Evolutionary conservation across 2,329 filamentous ascomycete species (phyloP), one percentile per base, ranked within the genome.

Genomic region (Endocalyx cinctus): DNA sequence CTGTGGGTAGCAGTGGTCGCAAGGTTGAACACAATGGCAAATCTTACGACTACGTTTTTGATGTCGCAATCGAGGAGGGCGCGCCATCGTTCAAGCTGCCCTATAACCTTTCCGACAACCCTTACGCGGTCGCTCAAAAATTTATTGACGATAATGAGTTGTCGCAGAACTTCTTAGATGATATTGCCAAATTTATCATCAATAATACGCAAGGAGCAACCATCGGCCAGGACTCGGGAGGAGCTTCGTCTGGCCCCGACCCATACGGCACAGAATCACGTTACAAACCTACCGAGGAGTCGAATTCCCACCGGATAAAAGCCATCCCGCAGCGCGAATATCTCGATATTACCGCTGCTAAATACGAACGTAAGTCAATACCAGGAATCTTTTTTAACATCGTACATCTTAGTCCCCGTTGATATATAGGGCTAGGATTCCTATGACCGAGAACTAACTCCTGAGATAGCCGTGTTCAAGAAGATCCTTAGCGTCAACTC

Each of bases 41-140:
- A 54, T 85, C 90, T 41, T 98, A 94, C 57, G 92, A 98, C 55
- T 96, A 84, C 51, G 89, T 98, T 7, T 97, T 97, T 47, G 89
- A 96, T 53, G 89, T 96, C 17, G 89, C 95, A 50, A 94, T 96
- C 42, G 87, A 95, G 57, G 90, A 96, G 51, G 90, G 88, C 33
- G 90, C 94, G 53, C 89, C 90, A 10, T 79, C 90, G 1, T 69
- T 97, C 28, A 96, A 96, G 60, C 71, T 97, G n/a, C 88, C 90
- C 0, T 97, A 85, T 63, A 96, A 97, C 56, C 72, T 90, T 10
- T 87, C 84, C 1, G 84, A 96, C 55, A 96, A 96, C 47, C 87
- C 88, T 0, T 97, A 94, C 58, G 86, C 95, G 48, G 82, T 84
- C 3, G 90, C 92, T 0, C 87, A 84, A 22, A 95, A 87, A 54